Evolutionary conservation across 2,329 filamentous ascomycete genomes (phyloP).

Genomic region (Fusarium napiforme): DNA sequence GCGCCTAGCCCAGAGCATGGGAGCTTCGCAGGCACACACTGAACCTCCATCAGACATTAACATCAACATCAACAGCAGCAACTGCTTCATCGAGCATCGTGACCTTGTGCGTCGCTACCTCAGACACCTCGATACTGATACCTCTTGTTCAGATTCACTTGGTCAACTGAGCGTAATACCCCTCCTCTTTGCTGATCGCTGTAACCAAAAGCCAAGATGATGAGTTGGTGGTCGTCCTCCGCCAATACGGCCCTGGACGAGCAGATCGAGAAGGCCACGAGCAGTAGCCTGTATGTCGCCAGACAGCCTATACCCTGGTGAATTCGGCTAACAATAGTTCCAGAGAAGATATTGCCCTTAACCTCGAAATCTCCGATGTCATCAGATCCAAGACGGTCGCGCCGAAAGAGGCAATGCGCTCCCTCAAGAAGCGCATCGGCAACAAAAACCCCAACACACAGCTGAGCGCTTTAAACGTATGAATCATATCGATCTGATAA

Average conservation of each 20-base stretch:
- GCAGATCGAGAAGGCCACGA: slow-evolving; percentile 94
- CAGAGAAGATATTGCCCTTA: slow-evolving; percentile 95
- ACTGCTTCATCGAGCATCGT: slow-evolving; percentile 19
- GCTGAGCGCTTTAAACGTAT: slow-evolving; percentile 89
- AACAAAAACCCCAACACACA: slow-evolving; percentile 99
- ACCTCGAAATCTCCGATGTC: slow-evolving; percentile 97
- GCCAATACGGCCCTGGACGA: slow-evolving; percentile 92
- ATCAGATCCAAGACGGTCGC: slow-evolving; percentile 98
- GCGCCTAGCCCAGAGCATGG: slow-evolving; percentile 23
- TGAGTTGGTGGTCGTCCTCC: slow-evolving; percentile 97
- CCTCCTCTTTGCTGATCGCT: slow-evolving; percentile 9
- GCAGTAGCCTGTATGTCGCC: slow-evolving; percentile 82
- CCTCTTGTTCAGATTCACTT: not conserved
- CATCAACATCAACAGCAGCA: slow-evolving; percentile 22
- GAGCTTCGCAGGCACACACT: slow-evolving; percentile 10
- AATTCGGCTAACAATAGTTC: slow-evolving; percentile 18
- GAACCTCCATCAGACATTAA: slow-evolving; percentile 39
- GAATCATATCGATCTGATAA: slow-evolving; percentile 24
- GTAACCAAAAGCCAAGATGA: slow-evolving; percentile 60
- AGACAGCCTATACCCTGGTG: slow-evolving; percentile 24
- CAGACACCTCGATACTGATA: not conserved
- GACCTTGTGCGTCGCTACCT: slow-evolving; percentile 4
- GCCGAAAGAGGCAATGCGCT: slow-evolving; percentile 98
- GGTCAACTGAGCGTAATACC: not conserved
- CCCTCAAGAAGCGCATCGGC: slow-evolving; percentile 90